A percentile compares a stretch with the other conserved stretches of the same genome.
Evolutionary conservation across 257 asterid genomes (phyloP).

Genomic region (Primulina eburnea): DNA sequence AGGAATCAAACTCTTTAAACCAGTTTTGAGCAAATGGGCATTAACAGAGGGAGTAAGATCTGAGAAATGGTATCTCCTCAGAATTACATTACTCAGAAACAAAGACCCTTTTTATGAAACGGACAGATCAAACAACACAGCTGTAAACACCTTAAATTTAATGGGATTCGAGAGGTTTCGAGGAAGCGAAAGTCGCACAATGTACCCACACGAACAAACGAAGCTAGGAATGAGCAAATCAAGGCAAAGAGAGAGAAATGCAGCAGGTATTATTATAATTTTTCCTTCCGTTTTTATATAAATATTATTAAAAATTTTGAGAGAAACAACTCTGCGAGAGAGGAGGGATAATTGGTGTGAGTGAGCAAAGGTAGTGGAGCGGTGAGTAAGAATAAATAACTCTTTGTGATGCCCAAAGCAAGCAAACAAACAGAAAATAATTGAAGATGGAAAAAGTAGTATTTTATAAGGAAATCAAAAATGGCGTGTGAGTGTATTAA

Average conservation of each 20-base stretch:
- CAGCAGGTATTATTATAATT: not conserved
- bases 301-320: not conserved
- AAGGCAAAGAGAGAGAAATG: constrained; percentile 19
- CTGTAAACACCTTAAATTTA: constrained; percentile 26
- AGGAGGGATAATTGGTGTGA: constrained; percentile 28
- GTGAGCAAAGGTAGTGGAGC: constrained; percentile 32
- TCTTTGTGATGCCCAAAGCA: constrained; percentile 27
- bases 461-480: constrained; percentile 4
- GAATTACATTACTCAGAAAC: not conserved
- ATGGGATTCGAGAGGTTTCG: constrained; percentile 4
- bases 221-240: constrained; percentile 24
- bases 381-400: constrained; percentile 44
- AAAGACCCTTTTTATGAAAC: not conserved
- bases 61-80: not conserved
- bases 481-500: not conserved
- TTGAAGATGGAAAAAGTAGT: constrained; percentile 10
- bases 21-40: constrained; percentile 32
- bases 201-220: constrained; percentile 23
- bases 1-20: constrained; percentile 21
- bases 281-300: not conserved
- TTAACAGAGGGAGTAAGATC: constrained; percentile 20
- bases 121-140: constrained; percentile 15
- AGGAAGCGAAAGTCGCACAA: constrained; percentile 21
- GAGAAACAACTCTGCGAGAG: constrained; percentile 26
- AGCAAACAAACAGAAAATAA: constrained; percentile 23